phyloP scores from a whole-genome alignment of 2,329 filamentous ascomycete genomes.

The Canariomyces notabilis region DNA sequence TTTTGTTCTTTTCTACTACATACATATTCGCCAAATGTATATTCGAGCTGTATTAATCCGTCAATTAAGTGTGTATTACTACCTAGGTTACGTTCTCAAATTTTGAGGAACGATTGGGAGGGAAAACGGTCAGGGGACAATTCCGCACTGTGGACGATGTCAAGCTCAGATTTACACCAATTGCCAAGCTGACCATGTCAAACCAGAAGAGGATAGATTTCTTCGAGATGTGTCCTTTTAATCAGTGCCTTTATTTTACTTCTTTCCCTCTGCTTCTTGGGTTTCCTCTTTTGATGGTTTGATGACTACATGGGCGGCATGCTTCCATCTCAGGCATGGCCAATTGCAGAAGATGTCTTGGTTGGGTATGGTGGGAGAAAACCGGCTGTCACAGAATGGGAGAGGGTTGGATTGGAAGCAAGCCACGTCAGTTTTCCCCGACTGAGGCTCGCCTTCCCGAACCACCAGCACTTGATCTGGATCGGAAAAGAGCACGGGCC shows the following conservation, averaged over 20 bases:
- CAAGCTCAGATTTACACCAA: no score
- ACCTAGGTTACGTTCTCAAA: no score
- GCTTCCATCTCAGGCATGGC: neutral
- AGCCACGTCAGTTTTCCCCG: constrained; percentile 9
- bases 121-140: no score
- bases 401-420: neutral
- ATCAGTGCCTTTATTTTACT: neutral
- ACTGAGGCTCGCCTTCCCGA: constrained; percentile 22
- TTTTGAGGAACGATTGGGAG: no score
- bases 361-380: constrained; percentile 8
- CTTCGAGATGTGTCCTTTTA: no score
- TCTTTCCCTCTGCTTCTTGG: neutral
- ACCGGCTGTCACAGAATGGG: no score
- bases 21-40: constrained; percentile 1
- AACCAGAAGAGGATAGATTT: no score
- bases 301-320: no score
- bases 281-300: constrained; percentile 5
- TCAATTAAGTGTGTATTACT: no score
- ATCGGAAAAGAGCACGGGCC: neutral
- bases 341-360: constrained; percentile 1
- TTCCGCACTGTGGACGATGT: no score
- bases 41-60: constrained; percentile 6
- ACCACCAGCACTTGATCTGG: constrained; percentile 17
- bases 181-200: no score
- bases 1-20: constrained; percentile 4